Conservation (phyloP, 2,329 filamentous ascomycete species). For the Pezicula radicicola region DNA sequence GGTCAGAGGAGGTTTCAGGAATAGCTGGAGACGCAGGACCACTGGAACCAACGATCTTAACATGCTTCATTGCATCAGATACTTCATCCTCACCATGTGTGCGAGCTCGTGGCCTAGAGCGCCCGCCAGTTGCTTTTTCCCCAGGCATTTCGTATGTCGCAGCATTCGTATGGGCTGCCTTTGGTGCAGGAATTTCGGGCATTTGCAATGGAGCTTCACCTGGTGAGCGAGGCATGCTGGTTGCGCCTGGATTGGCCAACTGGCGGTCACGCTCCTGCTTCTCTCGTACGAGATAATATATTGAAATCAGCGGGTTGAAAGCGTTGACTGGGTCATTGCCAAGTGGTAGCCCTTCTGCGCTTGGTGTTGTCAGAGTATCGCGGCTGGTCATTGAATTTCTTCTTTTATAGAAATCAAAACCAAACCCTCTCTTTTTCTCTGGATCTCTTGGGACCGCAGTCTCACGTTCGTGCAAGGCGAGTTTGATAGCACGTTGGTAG, state of each 20-base stretch:
- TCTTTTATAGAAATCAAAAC: conserved; percentile 95
- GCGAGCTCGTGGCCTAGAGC: conserved; percentile 79
- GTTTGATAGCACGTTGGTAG: conserved; percentile 80
- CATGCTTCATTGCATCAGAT: conserved; percentile 66
- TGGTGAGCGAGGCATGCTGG: conserved; percentile 52
- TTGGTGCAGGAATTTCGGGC: conserved; percentile 76
- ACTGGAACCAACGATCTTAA: conserved; percentile 51
- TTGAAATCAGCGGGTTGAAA: conserved; percentile 85
- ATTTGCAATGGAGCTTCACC: conserved; percentile 54
- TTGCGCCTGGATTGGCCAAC: conserved; percentile 56
- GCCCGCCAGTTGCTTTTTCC: conserved; percentile 79
- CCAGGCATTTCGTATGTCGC: conserved; percentile 84
- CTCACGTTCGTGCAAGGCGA: conserved; percentile 66
- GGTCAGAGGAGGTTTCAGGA: conserved; percentile 56
- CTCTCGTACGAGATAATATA: conserved; percentile 95
- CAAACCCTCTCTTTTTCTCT: conserved; percentile 85
- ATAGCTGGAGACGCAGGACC: conserved; percentile 44
- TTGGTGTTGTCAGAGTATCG: conserved; percentile 82
- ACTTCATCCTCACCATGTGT: conserved; percentile 95
- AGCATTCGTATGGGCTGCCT: conserved; percentile 85
- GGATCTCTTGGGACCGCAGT: conserved; percentile 51
- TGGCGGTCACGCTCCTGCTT: conserved; percentile 77
- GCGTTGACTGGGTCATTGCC: conserved; percentile 89
- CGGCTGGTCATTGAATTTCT: conserved; percentile 85
- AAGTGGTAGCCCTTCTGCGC: conserved; percentile 77